Base-by-base conservation (phyloP, 139 green algal genomes). In the Desmodesmus armatus region DNA sequence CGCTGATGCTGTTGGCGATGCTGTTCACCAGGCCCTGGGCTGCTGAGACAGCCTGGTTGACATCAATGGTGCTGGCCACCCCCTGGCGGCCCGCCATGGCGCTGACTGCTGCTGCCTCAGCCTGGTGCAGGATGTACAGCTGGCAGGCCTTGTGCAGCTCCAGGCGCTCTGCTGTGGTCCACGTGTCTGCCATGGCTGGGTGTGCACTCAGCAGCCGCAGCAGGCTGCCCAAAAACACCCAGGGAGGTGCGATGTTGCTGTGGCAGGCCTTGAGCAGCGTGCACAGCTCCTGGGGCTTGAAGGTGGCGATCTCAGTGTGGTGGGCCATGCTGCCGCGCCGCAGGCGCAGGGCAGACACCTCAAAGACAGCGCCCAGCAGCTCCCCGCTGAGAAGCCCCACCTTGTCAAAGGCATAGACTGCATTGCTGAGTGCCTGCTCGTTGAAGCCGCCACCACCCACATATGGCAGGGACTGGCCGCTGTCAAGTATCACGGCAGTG, bases 361-460 rank as follows among this genome's bases (percentile, higher is more conserved):
- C 87, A 78, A 92, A 92, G 2, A 92, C 85, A 63, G 62, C 73
- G 21, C 78, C 43, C 78, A 93, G 77, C 66, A 93, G 87, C 72
- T 93, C 89, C 5, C 51, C 41, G 66, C 87, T 81, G n/a, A 93
- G 85, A 44, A 90, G 60, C 9, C 88, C 85, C 9, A 82, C 85
- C 80, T 90, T 93, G 47, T 92, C 88, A 70, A 88, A 93, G 13
- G 90, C 90, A 41, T 90, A 93, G 7, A 91, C 87, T 41, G 90
- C 86, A 84, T 93, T 93, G 60, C 82, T 87, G 39, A 93, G 88
- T 19, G 90, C 90, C 58, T 93, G 90, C 87, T 93, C 90, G 73
- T 93, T 93, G 84, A 93, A 92, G 72, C 88, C 88, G 39, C 88
- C 90, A 17, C 40, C 84, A 35, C 69, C 58, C 4, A 62, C 43